Base-by-base conservation (phyloP, 139 green algal species). In the Tetradesmus obliquus region DNA sequence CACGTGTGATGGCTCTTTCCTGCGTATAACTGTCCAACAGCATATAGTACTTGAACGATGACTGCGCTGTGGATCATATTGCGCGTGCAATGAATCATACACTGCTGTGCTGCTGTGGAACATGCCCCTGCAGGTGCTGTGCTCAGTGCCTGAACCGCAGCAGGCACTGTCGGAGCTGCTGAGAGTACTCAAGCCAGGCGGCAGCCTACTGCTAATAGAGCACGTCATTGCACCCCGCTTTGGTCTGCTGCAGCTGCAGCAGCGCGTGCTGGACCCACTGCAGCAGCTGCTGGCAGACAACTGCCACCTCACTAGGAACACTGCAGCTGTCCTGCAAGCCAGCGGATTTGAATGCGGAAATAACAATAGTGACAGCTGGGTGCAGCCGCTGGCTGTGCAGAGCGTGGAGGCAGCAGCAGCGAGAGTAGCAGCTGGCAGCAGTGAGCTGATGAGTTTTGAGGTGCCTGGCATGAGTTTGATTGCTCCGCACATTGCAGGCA, bases 261-360 rank as follows among this genome's bases (percentile, higher is more conserved):
- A 98, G 92, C 74, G 84, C 10, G 53, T 95, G 8, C 82, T 98
- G 5, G 91, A 94, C 45, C 95, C 96, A 55, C 84, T 98, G 88
- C 96, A 98, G 92, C 94, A 92, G 5, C 55, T 90, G 51, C 60
- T 97, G 58, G 95, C 96, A 10, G 96, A 98, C 86, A 94, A 95
- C 2, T 98, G 96, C 91, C 92, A 96, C 92, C 86, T 98, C 5
- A 95, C 89, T 0, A 85, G 96, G 1, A 93, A 98, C 80, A 97
- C 96, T 2, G 76, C 87, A 4, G 54, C 86, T 3, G 57, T 80
- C 2, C 92, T 97, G 15, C 20, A 90, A 55, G 74, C 57, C 8
- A 87, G 79, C 20, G 90, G 91, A 0, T 95, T 94, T 82, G n/a
- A 55, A 53, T 76, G 66, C 66, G 5, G 15, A 76, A 76, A 6